Conservation (phyloP, 495 filamentous ascomycete genomes). For the Hyaloscypha finlandica region DNA sequence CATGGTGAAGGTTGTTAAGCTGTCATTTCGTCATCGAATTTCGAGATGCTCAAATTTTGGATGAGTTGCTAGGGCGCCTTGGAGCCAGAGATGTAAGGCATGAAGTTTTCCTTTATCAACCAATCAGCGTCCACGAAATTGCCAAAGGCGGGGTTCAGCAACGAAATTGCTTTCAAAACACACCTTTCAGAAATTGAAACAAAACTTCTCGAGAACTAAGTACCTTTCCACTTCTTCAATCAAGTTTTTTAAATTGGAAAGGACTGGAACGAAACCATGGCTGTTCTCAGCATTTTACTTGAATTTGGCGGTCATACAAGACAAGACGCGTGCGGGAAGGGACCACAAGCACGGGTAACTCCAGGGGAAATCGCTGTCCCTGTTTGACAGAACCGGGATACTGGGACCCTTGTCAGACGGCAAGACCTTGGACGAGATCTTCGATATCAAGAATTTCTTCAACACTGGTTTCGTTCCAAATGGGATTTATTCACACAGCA, state of each 20-base stretch:
- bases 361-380: slow-evolving; percentile 20
- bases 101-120: not conserved
- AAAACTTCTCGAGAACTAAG: no score
- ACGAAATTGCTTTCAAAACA: no score
- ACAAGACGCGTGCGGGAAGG: slow-evolving; percentile 3
- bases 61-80: not conserved
- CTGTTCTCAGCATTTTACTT: not conserved
- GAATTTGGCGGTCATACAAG: slow-evolving; percentile 5
- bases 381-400: slow-evolving; percentile 13
- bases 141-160: not conserved
- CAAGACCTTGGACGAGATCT: slow-evolving; percentile 2
- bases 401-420: slow-evolving; percentile 12
- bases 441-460: not conserved
- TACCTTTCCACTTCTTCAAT: not conserved
- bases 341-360: not conserved
- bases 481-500: slow-evolving; percentile 5
- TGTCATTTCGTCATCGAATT: not conserved
- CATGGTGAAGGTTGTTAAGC: slow-evolving; percentile 38
- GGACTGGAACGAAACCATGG: not conserved
- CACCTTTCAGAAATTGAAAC: no score
- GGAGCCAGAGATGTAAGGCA: slow-evolving; percentile 4
- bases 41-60: not conserved
- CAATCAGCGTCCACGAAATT: not conserved
- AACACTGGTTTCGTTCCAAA: slow-evolving; percentile 4
- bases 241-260: not conserved